Conservation (phyloP, 1,284 basidiomycete genomes). For the Sphagnurus paluster region DNA sequence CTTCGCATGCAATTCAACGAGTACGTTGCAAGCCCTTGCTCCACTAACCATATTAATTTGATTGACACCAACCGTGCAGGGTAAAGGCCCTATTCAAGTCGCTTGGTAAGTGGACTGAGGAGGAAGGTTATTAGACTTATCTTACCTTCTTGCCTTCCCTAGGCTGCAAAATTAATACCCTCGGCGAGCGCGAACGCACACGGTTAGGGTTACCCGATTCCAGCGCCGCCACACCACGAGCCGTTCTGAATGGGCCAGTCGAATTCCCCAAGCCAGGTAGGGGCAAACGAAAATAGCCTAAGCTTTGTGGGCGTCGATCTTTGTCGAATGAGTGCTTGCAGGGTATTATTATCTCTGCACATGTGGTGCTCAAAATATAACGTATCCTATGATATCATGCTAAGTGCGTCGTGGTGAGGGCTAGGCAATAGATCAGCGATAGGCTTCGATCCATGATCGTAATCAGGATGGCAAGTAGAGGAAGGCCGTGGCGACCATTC, state of each 20-base stretch:
- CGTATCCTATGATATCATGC: background rate
- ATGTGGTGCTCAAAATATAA: no score
- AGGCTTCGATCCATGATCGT: no score
- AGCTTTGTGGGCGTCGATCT: no score
- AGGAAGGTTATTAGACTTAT: background rate
- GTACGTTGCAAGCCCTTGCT: constrained; percentile 41
- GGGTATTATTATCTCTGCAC: no score
- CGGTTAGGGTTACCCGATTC: constrained; percentile 63
- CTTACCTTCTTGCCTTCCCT: constrained; percentile 1
- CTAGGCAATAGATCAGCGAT: background rate
- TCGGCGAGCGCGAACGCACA: constrained; percentile 64
- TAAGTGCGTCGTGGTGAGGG: background rate
- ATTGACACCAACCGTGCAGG: constrained; percentile 28
- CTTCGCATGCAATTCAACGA: constrained; percentile 60
- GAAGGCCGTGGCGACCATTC: constrained; percentile 3
- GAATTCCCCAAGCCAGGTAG: constrained; percentile 57
- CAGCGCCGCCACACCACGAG: constrained; percentile 62
- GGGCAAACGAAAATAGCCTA: constrained; percentile 7
- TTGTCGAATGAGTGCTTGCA: no score
- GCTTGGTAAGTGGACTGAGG: constrained; percentile 43
- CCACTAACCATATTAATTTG: background rate
- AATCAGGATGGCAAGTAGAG: no score
- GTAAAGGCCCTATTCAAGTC: constrained; percentile 55
- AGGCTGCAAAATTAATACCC: constrained; percentile 72
- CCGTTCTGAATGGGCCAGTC: constrained; percentile 72